Conservation (phyloP, 108 stramenopile genomes). For the Bacterosira constricta region DNA sequence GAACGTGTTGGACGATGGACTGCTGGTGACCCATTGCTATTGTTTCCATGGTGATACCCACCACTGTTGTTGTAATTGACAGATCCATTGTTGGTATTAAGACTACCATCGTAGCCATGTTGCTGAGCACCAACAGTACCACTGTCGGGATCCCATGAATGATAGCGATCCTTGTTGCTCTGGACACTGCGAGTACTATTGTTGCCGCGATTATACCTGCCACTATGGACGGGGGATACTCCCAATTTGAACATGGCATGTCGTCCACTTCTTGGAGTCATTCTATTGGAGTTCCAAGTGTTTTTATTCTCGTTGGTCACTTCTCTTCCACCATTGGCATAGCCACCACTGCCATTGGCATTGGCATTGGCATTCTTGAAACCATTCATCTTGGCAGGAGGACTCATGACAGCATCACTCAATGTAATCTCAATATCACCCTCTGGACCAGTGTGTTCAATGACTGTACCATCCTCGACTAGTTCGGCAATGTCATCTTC, state of each 20-base stretch:
- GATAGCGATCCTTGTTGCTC: too few relatives aligned
- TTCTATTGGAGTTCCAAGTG: background rate
- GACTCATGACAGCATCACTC: background rate
- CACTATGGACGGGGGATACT: background rate
- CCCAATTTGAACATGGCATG: background rate
- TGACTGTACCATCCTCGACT: background rate
- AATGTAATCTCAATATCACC: background rate
- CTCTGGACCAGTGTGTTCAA: background rate
- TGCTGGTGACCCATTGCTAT: background rate
- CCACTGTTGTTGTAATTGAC: too few relatives aligned
- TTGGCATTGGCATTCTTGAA: background rate
- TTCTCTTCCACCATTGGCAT: too few relatives aligned
- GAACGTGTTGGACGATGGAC: background rate
- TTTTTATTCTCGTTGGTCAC: background rate
- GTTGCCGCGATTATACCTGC: background rate
- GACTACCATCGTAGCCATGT: too few relatives aligned
- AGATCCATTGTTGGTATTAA: too few relatives aligned
- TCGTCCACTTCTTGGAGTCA: background rate
- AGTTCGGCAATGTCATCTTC: constrained; percentile 2
- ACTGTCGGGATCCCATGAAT: too few relatives aligned
- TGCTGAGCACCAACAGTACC: too few relatives aligned
- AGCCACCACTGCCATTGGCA: background rate
- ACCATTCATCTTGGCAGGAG: background rate
- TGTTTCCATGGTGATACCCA: background rate
- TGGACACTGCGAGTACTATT: too few relatives aligned